These are phyloP conservation scores for Pyrenophora tritici-repentis DNA, from an alignment of 2,329 filamentous ascomycete genomes.

Conservation along the genomic window DNA sequence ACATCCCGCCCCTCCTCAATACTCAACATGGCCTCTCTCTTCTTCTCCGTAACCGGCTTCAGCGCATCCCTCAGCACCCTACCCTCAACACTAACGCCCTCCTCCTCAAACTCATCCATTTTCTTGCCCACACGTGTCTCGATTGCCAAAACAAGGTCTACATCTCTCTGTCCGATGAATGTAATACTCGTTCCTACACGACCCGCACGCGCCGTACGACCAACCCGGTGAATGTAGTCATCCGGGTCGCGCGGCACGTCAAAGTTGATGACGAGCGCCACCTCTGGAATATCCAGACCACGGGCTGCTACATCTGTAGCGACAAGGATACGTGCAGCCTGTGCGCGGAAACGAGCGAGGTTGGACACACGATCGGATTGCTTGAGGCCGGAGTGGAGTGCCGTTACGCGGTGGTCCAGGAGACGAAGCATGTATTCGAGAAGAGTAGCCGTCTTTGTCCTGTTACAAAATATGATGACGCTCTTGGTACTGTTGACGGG, in stretches of 20 bases:
- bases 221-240: conserved; percentile 96
- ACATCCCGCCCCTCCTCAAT: conserved; percentile 93
- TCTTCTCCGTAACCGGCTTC: conserved; percentile 93
- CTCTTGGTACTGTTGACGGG: conserved; percentile 71
- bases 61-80: conserved; percentile 82
- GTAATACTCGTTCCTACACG: conserved; percentile 81
- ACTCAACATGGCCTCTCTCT: conserved; percentile 85
- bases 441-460: conserved; percentile 84
- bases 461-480: conserved; percentile 93
- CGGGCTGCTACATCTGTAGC: conserved; percentile 94
- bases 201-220: conserved; percentile 91
- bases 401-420: conserved; percentile 86
- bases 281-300: conserved; percentile 93
- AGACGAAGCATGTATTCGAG: conserved; percentile 86
- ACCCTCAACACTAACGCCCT: conserved; percentile 92
- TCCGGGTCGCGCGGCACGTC: conserved; percentile 95
- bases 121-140: conserved; percentile 78
- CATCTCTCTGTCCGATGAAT: conserved; percentile 90
- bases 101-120: conserved; percentile 84
- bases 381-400: conserved; percentile 83
- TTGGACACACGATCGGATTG: conserved; percentile 87
- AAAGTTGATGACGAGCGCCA: conserved; percentile 90
- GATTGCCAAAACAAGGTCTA: conserved; percentile 87
- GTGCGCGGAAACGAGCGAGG: conserved; percentile 86
- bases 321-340: conserved; percentile 85